Evolutionary conservation across 2,329 filamentous ascomycete genomes (phyloP).

Genomic region (Aspergillus calidoustus): DNA sequence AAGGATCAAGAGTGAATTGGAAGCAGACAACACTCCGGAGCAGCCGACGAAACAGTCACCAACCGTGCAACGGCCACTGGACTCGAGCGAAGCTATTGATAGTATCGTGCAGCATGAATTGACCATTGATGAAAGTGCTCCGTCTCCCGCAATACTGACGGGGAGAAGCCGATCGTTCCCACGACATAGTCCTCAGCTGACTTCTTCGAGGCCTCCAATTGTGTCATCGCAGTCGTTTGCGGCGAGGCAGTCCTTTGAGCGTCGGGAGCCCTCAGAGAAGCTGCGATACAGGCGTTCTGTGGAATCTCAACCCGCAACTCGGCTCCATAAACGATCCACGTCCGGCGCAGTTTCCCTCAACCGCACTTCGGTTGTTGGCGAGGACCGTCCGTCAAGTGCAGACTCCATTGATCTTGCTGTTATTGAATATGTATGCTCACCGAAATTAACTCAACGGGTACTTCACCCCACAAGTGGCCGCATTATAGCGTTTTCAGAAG

Average conservation of each 20-base stretch:
- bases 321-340: conserved; percentile 43
- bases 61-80: conserved; percentile 20
- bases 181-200: conserved; percentile 32
- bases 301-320: conserved; percentile 33
- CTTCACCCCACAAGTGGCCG: conserved; percentile 83
- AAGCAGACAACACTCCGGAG: conserved; percentile 42
- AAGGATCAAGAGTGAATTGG: conserved; percentile 56
- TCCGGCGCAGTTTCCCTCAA: conserved; percentile 45
- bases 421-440: conserved; percentile 79
- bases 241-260: conserved; percentile 35
- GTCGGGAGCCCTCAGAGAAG: conserved; percentile 33
- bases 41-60: conserved; percentile 25
- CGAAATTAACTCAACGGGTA: conserved; percentile 86
- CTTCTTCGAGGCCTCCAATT: conserved; percentile 34
- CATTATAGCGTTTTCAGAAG: conserved; percentile 93
- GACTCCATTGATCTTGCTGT: conserved; percentile 92
- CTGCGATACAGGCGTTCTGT: conserved; percentile 33
- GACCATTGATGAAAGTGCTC: conserved; percentile 64
- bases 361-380: conserved; percentile 54
- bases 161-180: conserved; percentile 51
- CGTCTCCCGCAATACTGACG: conserved; percentile 70
- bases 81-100: conserved; percentile 8
- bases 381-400: conserved; percentile 75
- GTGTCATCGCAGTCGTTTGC: conserved; percentile 30
- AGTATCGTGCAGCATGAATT: conserved; percentile 19